Conservation (phyloP, 345 rosid genomes). For the Salix purpurea region DNA sequence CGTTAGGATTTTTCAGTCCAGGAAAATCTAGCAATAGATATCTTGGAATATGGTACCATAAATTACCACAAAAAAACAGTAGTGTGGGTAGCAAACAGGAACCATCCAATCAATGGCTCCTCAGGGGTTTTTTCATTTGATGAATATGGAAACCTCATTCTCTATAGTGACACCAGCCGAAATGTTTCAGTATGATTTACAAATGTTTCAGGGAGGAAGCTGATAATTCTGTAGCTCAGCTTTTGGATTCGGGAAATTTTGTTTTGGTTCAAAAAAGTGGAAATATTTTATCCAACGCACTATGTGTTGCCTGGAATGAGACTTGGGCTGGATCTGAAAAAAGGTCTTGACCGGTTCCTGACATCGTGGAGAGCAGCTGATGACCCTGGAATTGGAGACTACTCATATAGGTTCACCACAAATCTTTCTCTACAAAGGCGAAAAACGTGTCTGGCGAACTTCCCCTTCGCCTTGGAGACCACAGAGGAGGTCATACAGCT, state of each 20-base stretch:
- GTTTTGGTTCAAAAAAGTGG: neutral
- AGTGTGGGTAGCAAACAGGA: slow-evolving; percentile 15
- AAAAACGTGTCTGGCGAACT: neutral
- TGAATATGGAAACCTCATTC: neutral
- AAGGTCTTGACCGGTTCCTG: neutral
- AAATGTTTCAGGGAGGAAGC: neutral
- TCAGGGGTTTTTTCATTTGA: slow-evolving; percentile 3
- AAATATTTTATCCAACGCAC: neutral
- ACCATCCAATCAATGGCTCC: neutral
- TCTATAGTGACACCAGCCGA: neutral
- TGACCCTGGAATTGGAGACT: neutral
- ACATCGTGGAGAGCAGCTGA: neutral
- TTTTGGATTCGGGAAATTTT: slow-evolving; percentile 13
- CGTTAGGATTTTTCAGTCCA: slow-evolving; percentile 14
- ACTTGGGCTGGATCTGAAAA: neutral
- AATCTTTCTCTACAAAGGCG: neutral
- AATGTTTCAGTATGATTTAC: slow-evolving; percentile 6
- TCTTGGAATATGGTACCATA: slow-evolving; percentile 1
- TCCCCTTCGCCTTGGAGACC: neutral
- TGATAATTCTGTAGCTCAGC: neutral
- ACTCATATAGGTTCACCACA: too few species aligned
- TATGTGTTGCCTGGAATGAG: neutral
- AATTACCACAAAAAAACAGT: neutral
- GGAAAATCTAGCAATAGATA: slow-evolving; percentile 1
- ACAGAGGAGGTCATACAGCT: neutral